These are phyloP conservation scores for Stereocaulon alpinum DNA, from an alignment of 495 filamentous ascomycete genomes.

Conservation along the genomic window DNA sequence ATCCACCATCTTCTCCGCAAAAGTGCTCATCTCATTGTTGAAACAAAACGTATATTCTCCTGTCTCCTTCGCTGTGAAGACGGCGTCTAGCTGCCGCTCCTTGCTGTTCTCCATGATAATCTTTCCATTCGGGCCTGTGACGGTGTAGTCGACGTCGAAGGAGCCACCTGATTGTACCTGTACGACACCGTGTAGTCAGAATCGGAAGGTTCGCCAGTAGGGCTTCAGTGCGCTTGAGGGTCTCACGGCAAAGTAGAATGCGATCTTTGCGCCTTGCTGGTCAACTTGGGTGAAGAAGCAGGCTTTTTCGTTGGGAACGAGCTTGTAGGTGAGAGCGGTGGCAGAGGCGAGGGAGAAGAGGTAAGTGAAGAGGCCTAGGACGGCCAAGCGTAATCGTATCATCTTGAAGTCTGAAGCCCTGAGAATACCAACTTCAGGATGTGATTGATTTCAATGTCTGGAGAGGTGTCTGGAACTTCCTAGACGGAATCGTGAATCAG, in stretches of 20 bases:
- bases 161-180: slow-evolving; percentile 94
- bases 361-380: slow-evolving; percentile 2
- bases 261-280: slow-evolving; percentile 70
- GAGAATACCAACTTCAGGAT: background rate
- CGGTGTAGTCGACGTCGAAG: slow-evolving; percentile 90
- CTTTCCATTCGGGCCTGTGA: slow-evolving; percentile 72
- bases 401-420: background rate
- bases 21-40: slow-evolving; percentile 96
- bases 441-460: background rate
- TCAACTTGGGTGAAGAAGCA: slow-evolving; percentile 85
- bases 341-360: slow-evolving; percentile 38
- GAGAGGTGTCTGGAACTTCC: background rate
- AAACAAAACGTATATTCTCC: slow-evolving; percentile 98
- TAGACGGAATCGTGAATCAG: background rate
- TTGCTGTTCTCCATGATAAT: slow-evolving; percentile 78
- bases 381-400: background rate
- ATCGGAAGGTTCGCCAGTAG: background rate
- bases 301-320: slow-evolving; percentile 80
- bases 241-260: slow-evolving; percentile 96
- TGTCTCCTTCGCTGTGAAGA: slow-evolving; percentile 87
- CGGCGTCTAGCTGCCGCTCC: slow-evolving; percentile 94
- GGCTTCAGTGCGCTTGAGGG: background rate
- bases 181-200: background rate
- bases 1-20: slow-evolving; percentile 95
- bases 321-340: slow-evolving; percentile 91